Base-by-base conservation (phyloP, 306 rosid species). In the Vigna hirtella region DNA sequence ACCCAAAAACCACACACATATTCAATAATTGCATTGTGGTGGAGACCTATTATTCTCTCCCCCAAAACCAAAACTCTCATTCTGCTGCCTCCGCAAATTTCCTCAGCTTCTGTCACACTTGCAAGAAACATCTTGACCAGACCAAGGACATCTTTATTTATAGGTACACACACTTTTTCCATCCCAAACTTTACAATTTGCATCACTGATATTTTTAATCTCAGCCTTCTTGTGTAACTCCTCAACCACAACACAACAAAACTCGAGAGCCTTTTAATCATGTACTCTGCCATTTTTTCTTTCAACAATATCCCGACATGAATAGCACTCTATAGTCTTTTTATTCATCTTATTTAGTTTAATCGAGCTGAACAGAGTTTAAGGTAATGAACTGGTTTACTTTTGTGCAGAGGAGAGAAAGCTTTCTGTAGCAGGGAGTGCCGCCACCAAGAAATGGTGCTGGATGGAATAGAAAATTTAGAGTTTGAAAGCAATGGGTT, bases 381-480 rank as follows among this genome's bases (percentile, higher is more conserved):
- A 24, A 5, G 17, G 34, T 59, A 28, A 59, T 36, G 28, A 66
- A 47, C 58, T 26, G 26, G 42, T 6, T 32, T 71, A 49, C 69
- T 40, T 16, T 64, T 26, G 14, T 85, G 89, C 86, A 96, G 99
- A 77, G 99, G 99, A 57, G 99, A 96, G 79, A 96, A 83, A 83
- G 97, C 97, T 9, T 95, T 93, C 63, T 96, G 99, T 84, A 96
- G 97, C 80, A 70, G 32, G 0, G 93, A 91, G 79, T 96, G 99
- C 84, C 91, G 99, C 66, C 55, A 83, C 81, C 74, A 73, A 82
- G 98, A 91, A 85, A 95, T 95, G 93, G 71, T 86, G 48, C 81
- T 91, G 61, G 96, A 92, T 69, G 92, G 79, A 34, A 52, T 40
- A 73, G 88, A 92, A 24, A 79, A 47, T 77, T 73, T 73, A 64